A percentile compares a stretch with the other conserved stretches of the same genome.
phyloP scores from a whole-genome alignment of 306 rosid species.

The Pyrus betulifolia region DNA sequence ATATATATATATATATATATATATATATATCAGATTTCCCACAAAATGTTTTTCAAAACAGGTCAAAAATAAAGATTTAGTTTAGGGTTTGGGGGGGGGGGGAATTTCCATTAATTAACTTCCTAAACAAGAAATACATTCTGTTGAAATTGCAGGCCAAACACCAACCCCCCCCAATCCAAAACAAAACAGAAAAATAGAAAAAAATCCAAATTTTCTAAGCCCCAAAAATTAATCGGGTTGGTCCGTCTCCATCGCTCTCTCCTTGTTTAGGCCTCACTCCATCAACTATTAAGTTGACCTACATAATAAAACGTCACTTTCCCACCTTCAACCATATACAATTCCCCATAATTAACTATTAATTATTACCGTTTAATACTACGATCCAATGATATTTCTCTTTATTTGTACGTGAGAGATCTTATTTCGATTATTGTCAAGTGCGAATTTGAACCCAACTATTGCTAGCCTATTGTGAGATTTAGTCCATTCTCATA shows the following conservation, averaged over 20 bases:
- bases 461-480: no score
- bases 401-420: fast-evolving
- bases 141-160: not conserved
- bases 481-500: fast-evolving
- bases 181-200: fast-evolving
- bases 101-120: not conserved
- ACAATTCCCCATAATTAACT: not conserved
- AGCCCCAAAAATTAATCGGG: not conserved
- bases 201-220: not conserved
- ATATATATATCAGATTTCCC: no score
- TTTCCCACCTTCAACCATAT: not conserved
- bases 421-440: fast-evolving
- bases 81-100: not conserved
- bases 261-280: not conserved
- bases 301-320: not conserved
- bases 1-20: no score
- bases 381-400: fast-evolving
- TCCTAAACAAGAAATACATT: not conserved
- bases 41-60: not conserved
- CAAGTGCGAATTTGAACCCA: no score
- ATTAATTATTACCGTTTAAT: no score
- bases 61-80: not conserved
- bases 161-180: no score
- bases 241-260: conserved; percentile 5
- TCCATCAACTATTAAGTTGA: conserved; percentile 11